Evolutionary conservation across 208 protist genomes (phyloP).

Genomic region (Tritrichomonas foetus): DNA sequence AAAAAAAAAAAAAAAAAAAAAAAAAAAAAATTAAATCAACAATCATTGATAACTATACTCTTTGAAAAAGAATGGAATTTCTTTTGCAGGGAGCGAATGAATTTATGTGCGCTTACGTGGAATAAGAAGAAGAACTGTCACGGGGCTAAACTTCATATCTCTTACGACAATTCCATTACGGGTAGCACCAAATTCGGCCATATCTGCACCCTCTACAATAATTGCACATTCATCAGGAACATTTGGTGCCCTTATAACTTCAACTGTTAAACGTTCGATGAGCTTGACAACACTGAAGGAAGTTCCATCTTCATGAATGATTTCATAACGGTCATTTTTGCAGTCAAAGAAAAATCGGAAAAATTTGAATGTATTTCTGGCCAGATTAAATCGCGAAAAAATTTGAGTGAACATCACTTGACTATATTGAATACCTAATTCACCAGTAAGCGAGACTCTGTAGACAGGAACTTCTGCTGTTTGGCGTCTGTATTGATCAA

Average conservation of each 20-base stretch:
- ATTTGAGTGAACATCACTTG: neutral
- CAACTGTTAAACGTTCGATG: neutral
- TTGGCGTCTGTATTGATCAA: neutral
- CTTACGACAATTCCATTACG: neutral
- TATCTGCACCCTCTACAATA: neutral
- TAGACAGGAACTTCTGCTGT: neutral
- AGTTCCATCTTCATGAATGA: neutral
- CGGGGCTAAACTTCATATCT: neutral
- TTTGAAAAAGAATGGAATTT: no score
- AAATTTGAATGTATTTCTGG: neutral
- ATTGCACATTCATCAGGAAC: neutral
- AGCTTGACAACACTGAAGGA: neutral
- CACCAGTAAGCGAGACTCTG: neutral
- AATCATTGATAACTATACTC: no score
- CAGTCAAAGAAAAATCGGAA: neutral
- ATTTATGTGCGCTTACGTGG: no score
- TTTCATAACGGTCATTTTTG: neutral
- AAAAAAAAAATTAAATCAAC: no score
- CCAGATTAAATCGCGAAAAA: neutral
- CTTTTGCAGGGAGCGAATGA: no score
- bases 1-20: no score
- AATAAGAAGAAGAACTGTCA: neutral
- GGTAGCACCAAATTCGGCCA: neutral
- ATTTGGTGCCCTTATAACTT: neutral
- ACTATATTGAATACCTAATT: conserved; percentile 2